Base-by-base conservation (phyloP, 2,329 filamentous ascomycete genomes). In the Nigrospora osmanthi region DNA sequence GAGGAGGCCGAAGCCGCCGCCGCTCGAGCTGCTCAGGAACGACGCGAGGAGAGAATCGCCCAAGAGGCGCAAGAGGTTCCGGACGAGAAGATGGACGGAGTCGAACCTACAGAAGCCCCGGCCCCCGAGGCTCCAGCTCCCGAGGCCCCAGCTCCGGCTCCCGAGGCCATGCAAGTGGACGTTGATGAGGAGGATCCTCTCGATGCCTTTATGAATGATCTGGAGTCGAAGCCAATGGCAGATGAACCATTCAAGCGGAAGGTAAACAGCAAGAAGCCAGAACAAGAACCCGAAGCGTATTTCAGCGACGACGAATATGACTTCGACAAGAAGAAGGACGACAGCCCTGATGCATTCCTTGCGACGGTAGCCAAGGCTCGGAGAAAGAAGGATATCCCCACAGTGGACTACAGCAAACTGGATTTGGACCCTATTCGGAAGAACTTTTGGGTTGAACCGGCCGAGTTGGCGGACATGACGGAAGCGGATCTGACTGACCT, bases 331-430 rank as follows among this genome's bases (percentile, higher is more conserved):
- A 67, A 73, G 36, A 70, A 73, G 35, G 66, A 67, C 13, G 64
- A 65, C 14, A 71, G 75, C 28, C 63, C 72, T 7, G 70, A 71
- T 35, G 62, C 69, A 3, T 68, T 77, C 40, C 61, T 78, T 36
- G 75, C 72, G 42, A 73, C 81, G 52, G 70, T 78, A 6, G 71
- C 67, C 58, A 85, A 75, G 75, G 56, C 58, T 30, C 84, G 72
- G 58, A 96, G 95, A 71, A 96, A 95, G 74, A 95, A 96, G 67
- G 93, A 97, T 48, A 83, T 97, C n/a, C 89, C 90, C 1, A 75
- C 73, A 0, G 77, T 95, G 44, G 84, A 98, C 65, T 95, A 97
- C 64, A 77, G 73, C 55, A 97, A 96, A 66, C 69, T 94, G 52
- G 80, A 90, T 45, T 83, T 97, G 55, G 80, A 90, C 54, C 79